Percentiles rank a stretch among this genome's conserved stretches.
These are phyloP conservation scores for Xylaria sp. DNA, from an alignment of 2,329 filamentous ascomycete genomes.

Conservation along the genomic window DNA sequence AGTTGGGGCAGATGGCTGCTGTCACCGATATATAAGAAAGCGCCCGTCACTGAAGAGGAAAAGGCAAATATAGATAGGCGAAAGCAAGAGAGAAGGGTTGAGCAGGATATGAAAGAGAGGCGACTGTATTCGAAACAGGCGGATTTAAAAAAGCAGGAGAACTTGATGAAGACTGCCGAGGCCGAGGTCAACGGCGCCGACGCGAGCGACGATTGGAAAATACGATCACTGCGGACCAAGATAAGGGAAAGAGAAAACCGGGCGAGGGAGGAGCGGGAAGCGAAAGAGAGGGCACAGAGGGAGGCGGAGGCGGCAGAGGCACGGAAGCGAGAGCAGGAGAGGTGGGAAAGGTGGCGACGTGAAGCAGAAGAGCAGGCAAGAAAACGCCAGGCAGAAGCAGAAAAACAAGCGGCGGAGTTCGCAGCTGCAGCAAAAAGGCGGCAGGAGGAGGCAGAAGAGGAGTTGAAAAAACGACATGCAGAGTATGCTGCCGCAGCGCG, in stretches of 20 bases:
- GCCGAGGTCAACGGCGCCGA: background rate
- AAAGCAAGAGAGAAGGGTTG: slow-evolving; percentile 6
- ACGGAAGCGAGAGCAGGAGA: background rate
- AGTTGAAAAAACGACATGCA: background rate
- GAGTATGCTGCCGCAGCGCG: background rate
- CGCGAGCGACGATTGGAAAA: background rate
- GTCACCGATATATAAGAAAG: slow-evolving; percentile 7
- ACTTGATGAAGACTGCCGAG: background rate
- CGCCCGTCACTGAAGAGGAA: background rate
- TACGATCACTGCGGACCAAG: background rate
- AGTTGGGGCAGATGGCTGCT: slow-evolving; percentile 8
- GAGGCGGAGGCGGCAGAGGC: background rate
- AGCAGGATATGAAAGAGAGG: slow-evolving; percentile 11
- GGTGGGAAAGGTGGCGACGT: background rate
- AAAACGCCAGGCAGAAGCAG: background rate
- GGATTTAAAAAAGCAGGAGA: background rate
- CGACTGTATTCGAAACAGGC: background rate
- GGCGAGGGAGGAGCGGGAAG: background rate
- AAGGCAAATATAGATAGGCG: background rate
- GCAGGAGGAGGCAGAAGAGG: background rate
- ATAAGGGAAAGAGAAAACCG: background rate
- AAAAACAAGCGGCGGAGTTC: background rate
- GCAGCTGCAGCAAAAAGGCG: background rate
- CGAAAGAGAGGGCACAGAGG: background rate
- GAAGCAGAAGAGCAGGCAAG: background rate